phyloP scores from a whole-genome alignment of 2,329 filamentous ascomycete genomes.

The Alternaria infectoria region DNA sequence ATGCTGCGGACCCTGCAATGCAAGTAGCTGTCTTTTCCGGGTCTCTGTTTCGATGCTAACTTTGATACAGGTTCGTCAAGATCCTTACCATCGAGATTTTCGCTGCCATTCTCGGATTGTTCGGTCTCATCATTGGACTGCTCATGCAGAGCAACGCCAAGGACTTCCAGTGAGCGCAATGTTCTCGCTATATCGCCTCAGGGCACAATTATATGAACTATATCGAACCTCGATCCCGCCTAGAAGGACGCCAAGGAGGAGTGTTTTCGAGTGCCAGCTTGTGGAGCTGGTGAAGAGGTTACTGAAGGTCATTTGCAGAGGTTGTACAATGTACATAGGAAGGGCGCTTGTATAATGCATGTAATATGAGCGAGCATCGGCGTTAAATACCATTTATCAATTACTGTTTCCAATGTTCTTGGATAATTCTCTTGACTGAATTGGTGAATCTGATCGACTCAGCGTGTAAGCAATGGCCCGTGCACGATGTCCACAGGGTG shows the following conservation, averaged over 20 bases:
- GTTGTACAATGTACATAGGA: conserved; percentile 41
- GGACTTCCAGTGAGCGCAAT: conserved; percentile 64
- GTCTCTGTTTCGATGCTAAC: conserved; percentile 9
- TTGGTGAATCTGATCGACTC: conserved; percentile 3
- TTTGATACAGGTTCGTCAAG: conserved; percentile 80
- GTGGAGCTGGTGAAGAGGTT: conserved; percentile 9
- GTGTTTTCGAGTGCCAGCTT: conserved; percentile 18
- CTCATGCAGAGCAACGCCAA: conserved; percentile 83
- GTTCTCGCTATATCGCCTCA: background rate
- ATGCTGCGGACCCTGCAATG: conserved; percentile 90
- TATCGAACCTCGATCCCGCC: background rate
- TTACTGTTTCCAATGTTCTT: background rate
- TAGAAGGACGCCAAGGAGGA: conserved; percentile 1
- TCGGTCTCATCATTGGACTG: conserved; percentile 93
- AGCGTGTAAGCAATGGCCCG: conserved; percentile 19
- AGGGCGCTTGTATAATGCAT: conserved; percentile 46
- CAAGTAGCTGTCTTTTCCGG: conserved; percentile 57
- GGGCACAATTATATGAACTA: background rate
- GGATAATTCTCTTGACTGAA: background rate
- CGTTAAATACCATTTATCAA: conserved; percentile 32
- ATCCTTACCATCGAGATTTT: conserved; percentile 99
- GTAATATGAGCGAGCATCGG: conserved; percentile 43
- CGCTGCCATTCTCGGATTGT: conserved; percentile 94
- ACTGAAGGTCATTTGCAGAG: conserved; percentile 10
- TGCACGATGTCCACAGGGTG: conserved; percentile 22